Percentiles rank a stretch among this genome's conserved stretches.
Evolutionary conservation across 192 early-diverging fungal species (phyloP).

Genomic region (Backusella psychrophila): DNA sequence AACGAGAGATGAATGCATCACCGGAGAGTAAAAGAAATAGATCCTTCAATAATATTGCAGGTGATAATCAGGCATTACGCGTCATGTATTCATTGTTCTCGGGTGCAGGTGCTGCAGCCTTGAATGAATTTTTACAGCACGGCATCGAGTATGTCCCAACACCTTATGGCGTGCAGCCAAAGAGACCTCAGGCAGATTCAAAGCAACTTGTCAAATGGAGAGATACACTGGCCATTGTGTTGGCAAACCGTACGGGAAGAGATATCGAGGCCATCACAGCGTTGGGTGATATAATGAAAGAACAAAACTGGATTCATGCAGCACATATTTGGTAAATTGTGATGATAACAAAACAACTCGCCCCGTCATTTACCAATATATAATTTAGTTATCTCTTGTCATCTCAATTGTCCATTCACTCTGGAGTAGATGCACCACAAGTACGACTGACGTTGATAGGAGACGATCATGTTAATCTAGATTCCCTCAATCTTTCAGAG

Average conservation of each 20-base stretch:
- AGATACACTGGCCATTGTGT: conserved; percentile 68
- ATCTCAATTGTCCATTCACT: conserved; percentile 36
- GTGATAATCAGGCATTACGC: conserved; percentile 48
- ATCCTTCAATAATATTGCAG: conserved; percentile 11
- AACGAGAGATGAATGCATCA: conserved; percentile 43
- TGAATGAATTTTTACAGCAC: conserved; percentile 23
- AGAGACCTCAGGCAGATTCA: neutral
- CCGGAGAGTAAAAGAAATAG: conserved; percentile 3
- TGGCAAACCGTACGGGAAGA: conserved; percentile 81
- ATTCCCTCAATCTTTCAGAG: conserved; percentile 74
- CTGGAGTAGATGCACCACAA: conserved; percentile 61
- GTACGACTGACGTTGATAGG: conserved; percentile 72
- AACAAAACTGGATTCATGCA: conserved; percentile 52
- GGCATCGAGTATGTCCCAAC: conserved; percentile 1
- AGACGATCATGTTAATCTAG: conserved; percentile 18
- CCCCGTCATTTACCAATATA: neutral
- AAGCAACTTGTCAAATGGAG: conserved; percentile 66
- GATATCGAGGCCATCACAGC: conserved; percentile 66
- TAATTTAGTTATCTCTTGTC: conserved; percentile 30
- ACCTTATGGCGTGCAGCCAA: neutral
- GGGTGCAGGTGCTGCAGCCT: conserved; percentile 52
- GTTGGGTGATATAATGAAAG: conserved; percentile 73
- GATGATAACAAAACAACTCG: neutral
- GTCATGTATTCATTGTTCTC: conserved; percentile 69
- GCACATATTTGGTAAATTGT: conserved; percentile 79